A percentile compares a stretch with the other conserved stretches of the same genome.
Conservation (phyloP, 176 grass and related monocot genomes). For the Oryza australiensis region DNA sequence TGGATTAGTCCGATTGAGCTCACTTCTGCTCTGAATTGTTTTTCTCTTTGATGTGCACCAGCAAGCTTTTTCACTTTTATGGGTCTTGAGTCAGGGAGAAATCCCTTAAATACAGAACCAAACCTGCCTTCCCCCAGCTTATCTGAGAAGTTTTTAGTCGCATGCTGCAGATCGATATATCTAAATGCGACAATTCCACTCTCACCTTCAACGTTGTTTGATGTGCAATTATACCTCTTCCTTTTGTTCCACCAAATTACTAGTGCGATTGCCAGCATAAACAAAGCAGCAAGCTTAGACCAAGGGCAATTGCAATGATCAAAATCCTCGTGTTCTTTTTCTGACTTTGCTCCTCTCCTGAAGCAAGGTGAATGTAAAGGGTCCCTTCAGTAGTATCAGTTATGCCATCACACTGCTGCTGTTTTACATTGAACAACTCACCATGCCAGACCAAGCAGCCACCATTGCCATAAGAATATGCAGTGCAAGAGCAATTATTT, state of each 20-base stretch:
- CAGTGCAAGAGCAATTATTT: constrained; percentile 55
- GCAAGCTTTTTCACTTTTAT: constrained; percentile 64
- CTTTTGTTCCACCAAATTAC: constrained; percentile 13
- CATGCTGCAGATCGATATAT: constrained; percentile 38
- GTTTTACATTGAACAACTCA: constrained; percentile 55
- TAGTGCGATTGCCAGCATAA: not conserved
- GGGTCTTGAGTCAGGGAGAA: constrained; percentile 29
- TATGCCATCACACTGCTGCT: constrained; percentile 27
- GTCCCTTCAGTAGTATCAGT: constrained; percentile 32
- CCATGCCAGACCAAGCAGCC: constrained; percentile 48
- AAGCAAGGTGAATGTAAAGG: constrained; percentile 52
- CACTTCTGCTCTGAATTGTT: constrained; percentile 41
- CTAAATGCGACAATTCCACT: constrained; percentile 35
- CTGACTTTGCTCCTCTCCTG: constrained; percentile 31
- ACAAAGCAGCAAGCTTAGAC: not conserved
- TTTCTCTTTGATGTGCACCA: constrained; percentile 38
- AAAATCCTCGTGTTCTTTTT: not conserved
- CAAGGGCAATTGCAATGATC: not conserved
- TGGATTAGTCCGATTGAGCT: constrained; percentile 24
- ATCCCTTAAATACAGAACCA: constrained; percentile 57
- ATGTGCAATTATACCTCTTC: not conserved
- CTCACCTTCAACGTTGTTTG: constrained; percentile 27
- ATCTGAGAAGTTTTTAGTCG: constrained; percentile 58
- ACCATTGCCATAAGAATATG: constrained; percentile 44
- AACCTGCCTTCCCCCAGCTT: constrained; percentile 51